A percentile compares a stretch with the other conserved stretches of the same genome.
Conservation (phyloP, 371 early-diverging fungal species). For the Mucor saturninus region DNA sequence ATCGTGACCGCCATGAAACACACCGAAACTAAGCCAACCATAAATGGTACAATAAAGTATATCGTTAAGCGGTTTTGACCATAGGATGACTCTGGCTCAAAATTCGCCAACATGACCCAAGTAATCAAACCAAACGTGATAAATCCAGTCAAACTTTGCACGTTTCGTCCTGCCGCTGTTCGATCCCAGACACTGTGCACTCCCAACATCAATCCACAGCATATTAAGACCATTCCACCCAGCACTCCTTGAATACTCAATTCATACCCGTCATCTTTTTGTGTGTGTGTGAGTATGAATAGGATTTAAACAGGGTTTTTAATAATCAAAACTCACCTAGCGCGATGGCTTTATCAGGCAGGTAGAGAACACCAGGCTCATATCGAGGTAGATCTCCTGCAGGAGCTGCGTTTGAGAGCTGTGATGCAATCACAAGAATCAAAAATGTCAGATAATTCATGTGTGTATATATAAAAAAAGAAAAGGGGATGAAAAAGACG, state of each 20-base stretch:
- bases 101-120: conserved; percentile 63
- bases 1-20: conserved; percentile 42
- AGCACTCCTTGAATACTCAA: conserved; percentile 62
- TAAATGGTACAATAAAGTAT: conserved; percentile 57
- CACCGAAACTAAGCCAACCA: conserved; percentile 33
- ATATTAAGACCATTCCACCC: conserved; percentile 64
- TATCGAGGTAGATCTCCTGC: conserved; percentile 17
- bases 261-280: conserved; percentile 45
- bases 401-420: conserved; percentile 8
- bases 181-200: conserved; percentile 49
- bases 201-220: conserved; percentile 63
- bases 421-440: neutral
- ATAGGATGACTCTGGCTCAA: conserved; percentile 49
- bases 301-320: no score
- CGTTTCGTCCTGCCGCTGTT: conserved; percentile 55
- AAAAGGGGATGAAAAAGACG: conserved; percentile 2
- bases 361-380: conserved; percentile 36
- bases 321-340: conserved; percentile 23
- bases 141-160: conserved; percentile 51
- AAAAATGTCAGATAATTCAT: neutral
- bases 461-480: neutral
- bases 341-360: conserved; percentile 42
- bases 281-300: neutral
- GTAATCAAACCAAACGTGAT: conserved; percentile 38
- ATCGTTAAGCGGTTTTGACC: conserved; percentile 40